Evolutionary conservation across 768 basidiomycete species (phyloP).

Genomic region (Leccinum broughii): DNA sequence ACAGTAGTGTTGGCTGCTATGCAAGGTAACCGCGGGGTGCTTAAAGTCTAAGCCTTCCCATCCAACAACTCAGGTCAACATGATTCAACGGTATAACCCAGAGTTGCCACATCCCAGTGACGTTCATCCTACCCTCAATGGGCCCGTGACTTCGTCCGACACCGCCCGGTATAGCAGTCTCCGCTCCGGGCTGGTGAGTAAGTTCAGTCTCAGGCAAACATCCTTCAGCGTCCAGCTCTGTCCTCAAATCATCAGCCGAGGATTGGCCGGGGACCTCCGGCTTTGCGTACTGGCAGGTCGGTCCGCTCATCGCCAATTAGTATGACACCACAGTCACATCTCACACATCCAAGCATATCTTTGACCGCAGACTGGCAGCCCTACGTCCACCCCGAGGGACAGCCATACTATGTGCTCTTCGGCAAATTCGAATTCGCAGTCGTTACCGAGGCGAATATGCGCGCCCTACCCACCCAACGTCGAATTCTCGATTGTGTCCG

Average conservation of each 20-base stretch:
- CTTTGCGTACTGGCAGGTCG: no score
- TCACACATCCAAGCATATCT: slow-evolving; percentile 23
- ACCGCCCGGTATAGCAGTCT: slow-evolving; percentile 14
- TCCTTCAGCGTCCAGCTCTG: background rate
- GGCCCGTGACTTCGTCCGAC: slow-evolving; percentile 19
- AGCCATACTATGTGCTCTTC: slow-evolving; percentile 45
- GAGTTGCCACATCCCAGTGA: background rate
- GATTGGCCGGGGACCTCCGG: slow-evolving; percentile 2
- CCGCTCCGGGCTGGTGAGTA: slow-evolving; percentile 7
- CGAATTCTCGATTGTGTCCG: slow-evolving; percentile 41
- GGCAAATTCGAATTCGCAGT: slow-evolving; percentile 33
- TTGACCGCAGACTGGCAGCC: slow-evolving; percentile 39
- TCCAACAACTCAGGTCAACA: no score
- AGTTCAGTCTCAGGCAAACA: background rate
- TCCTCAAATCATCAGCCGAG: slow-evolving; percentile 5
- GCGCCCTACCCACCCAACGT: slow-evolving; percentile 34
- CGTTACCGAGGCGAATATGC: slow-evolving; percentile 60
- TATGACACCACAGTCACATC: no score
- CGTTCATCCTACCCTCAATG: background rate
- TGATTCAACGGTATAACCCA: no score
- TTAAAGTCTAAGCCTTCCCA: no score
- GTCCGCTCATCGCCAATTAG: no score
- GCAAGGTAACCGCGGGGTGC: no score
- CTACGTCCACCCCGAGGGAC: slow-evolving; percentile 60
- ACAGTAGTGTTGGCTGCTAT: no score